Conservation (phyloP, 176 grass and related monocot genomes). For the Oryza meridionalis region DNA sequence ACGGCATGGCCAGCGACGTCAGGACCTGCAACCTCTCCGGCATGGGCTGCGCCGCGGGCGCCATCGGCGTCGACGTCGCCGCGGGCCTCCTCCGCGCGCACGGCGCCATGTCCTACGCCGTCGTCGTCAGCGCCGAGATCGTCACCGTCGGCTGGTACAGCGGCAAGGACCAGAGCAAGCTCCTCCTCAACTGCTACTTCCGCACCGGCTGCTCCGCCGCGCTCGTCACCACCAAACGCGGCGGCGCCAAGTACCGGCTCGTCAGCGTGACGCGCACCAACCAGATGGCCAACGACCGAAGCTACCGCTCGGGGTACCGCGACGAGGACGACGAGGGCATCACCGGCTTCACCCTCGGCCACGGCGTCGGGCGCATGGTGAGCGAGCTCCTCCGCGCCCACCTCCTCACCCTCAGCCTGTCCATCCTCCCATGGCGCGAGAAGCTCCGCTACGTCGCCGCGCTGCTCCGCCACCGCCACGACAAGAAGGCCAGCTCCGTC, state of each 20-base stretch:
- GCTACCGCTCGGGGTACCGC: conserved; percentile 56
- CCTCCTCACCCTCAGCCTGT: conserved; percentile 44
- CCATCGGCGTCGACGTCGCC: conserved; percentile 60
- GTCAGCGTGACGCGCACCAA: conserved; percentile 61
- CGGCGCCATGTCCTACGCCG: conserved; percentile 40
- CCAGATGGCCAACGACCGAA: conserved; percentile 49
- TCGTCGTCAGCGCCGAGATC: conserved; percentile 80
- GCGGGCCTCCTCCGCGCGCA: conserved; percentile 28
- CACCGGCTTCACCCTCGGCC: conserved; percentile 70
- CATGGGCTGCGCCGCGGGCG: conserved; percentile 77
- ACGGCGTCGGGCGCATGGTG: conserved; percentile 48
- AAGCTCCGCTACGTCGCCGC: conserved; percentile 41
- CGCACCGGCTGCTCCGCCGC: conserved; percentile 71
- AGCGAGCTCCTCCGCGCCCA: conserved; percentile 58
- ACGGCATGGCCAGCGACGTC: conserved; percentile 62
- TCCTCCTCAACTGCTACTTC: conserved; percentile 82
- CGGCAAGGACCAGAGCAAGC: conserved; percentile 66
- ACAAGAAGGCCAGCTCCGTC: not conserved
- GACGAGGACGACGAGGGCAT: conserved; percentile 75
- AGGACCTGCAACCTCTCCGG: conserved; percentile 67
- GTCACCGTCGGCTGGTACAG: conserved; percentile 73
- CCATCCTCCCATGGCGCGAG: conserved; percentile 68
- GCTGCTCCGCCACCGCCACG: not conserved
- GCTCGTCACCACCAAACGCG: conserved; percentile 45
- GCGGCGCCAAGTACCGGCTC: conserved; percentile 55